phyloP scores from a whole-genome alignment of 2,329 filamentous ascomycete genomes.

The Aureobasidium namibiae region DNA sequence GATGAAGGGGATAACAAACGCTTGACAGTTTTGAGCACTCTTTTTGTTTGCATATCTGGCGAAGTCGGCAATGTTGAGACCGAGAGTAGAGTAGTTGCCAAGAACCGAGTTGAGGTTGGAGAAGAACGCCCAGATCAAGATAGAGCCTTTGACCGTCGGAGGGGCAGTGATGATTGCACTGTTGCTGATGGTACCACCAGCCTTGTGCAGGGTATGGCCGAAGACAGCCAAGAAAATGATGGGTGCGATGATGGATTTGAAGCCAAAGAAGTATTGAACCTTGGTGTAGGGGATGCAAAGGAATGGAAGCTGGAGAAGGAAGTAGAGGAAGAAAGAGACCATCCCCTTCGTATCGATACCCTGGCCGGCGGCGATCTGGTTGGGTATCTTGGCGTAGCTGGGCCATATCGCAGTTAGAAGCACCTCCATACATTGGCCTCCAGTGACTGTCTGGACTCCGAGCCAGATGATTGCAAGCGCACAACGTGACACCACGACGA shows the following conservation, averaged over 20 bases:
- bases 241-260: slow-evolving; percentile 17
- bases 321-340: slow-evolving; percentile 33
- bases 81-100: slow-evolving; percentile 20
- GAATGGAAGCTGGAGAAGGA: slow-evolving; percentile 18
- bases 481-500: slow-evolving; percentile 45
- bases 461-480: slow-evolving; percentile 49
- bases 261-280: slow-evolving; percentile 19
- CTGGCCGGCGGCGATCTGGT: slow-evolving; percentile 30
- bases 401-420: slow-evolving; percentile 52
- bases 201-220: slow-evolving; percentile 14
- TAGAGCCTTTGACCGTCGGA: slow-evolving; percentile 19
- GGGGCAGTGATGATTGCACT: slow-evolving; percentile 18
- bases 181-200: slow-evolving; percentile 18
- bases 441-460: slow-evolving; percentile 49
- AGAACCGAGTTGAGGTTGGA: slow-evolving; percentile 24
- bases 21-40: slow-evolving; percentile 17
- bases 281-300: slow-evolving; percentile 18
- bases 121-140: slow-evolving; percentile 24
- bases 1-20: slow-evolving; percentile 20
- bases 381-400: slow-evolving; percentile 24
- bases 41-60: slow-evolving; percentile 17
- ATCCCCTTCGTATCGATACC: slow-evolving; percentile 36
- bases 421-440: slow-evolving; percentile 44
- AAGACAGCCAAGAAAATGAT: slow-evolving; percentile 20
- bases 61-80: slow-evolving; percentile 21